phyloP scores from a whole-genome alignment of 2,329 filamentous ascomycete species.

The Cladorrhinum sp. region DNA sequence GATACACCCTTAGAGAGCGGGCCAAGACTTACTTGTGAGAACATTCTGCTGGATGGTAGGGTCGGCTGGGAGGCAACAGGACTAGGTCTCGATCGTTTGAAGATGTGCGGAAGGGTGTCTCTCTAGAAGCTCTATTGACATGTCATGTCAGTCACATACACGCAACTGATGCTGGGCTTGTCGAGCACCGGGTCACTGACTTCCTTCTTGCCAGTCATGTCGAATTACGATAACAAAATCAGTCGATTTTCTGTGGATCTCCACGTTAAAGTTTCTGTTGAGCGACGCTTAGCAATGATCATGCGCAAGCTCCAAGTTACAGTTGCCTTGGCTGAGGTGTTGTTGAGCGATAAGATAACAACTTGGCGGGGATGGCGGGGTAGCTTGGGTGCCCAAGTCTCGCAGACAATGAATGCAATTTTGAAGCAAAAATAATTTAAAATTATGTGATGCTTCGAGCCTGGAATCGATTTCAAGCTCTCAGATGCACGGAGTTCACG shows the following conservation, averaged over 20 bases:
- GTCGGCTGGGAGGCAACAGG: neutral
- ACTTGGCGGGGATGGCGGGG: conserved; percentile 19
- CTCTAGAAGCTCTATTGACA: neutral
- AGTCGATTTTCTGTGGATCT: too few species aligned
- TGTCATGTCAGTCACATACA: neutral
- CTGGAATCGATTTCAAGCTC: neutral
- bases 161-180: neutral
- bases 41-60: conserved; percentile 19
- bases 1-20: neutral
- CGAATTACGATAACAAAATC: neutral
- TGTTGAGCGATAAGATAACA: conserved; percentile 23
- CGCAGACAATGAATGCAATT: neutral
- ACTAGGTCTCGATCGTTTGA: neutral
- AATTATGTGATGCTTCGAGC: neutral
- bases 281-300: neutral
- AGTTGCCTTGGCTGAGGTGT: conserved; percentile 1
- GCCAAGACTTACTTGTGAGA: conserved; percentile 22
- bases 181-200: neutral
- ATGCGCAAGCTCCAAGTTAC: conserved; percentile 10
- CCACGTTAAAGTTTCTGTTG: neutral
- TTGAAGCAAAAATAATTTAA: neutral
- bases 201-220: neutral
- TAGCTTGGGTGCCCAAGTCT: conserved; percentile 8
- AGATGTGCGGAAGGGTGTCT: neutral
- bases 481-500: neutral